Base-by-base conservation (phyloP, 2,329 filamentous ascomycete species). In the Trichoderma sp. region DNA sequence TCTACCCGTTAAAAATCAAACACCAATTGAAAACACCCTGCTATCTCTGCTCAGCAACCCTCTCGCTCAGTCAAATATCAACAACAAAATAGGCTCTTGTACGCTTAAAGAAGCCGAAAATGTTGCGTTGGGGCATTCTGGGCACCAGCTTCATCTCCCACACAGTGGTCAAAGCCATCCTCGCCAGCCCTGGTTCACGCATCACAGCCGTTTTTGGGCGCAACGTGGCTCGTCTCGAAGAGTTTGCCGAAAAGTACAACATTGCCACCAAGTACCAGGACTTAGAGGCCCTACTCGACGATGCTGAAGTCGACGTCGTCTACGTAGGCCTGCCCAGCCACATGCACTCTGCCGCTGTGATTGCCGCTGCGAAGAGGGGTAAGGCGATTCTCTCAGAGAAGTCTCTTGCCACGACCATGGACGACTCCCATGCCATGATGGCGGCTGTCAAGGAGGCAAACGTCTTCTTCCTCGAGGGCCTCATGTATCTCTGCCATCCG, bases 131-230 rank as follows among this genome's bases (percentile, higher is more conserved):
- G 75, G 75, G 71, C 33, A 73, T 76, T 40, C 72, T 76, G 49
- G 75, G 75, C 40, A 76, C 75, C 40, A 75, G 75, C 72, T 76
- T 76, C 75, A 76, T 76, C 73, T 75, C 73, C 16, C 63, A 76
- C 65, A 72, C 71, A 6, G 75, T 76, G 14, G 75, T 70, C 24
- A 71, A 71, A 24, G 71, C 74, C 62, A 75, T 76, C 11, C 59
- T 70, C 31, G 71, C 67, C 31, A 74, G 73, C 65, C 29, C 71
- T 7, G 67, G 67, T 60, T 76, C 75, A 11, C 63, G 61, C 47
- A 72, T 76, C 65, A 70, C 71, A 21, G 74, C 75, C 57, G 73
- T 76, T n/a, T 76, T 76, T 66, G 74, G 75, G 8, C 74, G 74
- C 8, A 70, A 76, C 55, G 66, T 70, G 21, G 65, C 40, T n/a